phyloP scores from a whole-genome alignment of 345 rosid species.

The Viola odorata region DNA sequence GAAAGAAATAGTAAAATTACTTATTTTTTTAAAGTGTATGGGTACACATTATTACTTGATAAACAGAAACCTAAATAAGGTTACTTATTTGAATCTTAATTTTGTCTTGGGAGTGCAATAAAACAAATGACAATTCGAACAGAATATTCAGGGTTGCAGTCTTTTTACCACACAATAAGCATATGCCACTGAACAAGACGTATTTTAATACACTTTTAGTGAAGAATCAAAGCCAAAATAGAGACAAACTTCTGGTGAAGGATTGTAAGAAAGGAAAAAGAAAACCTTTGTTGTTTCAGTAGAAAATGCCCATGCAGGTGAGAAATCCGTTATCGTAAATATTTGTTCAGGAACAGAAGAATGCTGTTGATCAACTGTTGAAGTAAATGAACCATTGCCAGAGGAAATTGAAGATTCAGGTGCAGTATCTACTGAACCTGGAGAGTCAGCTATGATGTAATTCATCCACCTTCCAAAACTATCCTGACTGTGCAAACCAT shows the following conservation, averaged over 20 bases:
- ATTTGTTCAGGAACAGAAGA: slow-evolving; percentile 41
- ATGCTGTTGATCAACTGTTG: slow-evolving; percentile 35
- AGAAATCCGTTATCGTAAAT: slow-evolving; percentile 71
- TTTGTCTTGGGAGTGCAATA: too few species aligned
- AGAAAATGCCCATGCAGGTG: slow-evolving; percentile 80
- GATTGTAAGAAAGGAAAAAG: slow-evolving; percentile 5
- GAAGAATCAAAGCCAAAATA: background rate
- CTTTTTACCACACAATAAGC: background rate
- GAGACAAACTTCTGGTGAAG: background rate
- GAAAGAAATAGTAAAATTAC: too few species aligned
- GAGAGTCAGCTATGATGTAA: slow-evolving; percentile 45
- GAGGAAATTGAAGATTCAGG: slow-evolving; percentile 44
- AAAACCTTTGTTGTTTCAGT: slow-evolving; percentile 80
- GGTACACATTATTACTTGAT: too few species aligned
- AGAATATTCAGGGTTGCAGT: too few species aligned
- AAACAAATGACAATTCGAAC: too few species aligned
- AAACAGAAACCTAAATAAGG: too few species aligned
- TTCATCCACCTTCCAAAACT: slow-evolving; percentile 86
- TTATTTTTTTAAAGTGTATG: too few species aligned
- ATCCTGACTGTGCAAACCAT: slow-evolving; percentile 67
- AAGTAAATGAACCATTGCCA: slow-evolving; percentile 32
- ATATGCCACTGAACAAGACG: background rate
- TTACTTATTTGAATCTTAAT: too few species aligned
- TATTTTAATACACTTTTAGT: background rate
- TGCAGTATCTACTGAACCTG: slow-evolving; percentile 37